Evolutionary conservation across 257 asterid species (phyloP), one percentile per base, ranked within the genome.

Genomic region (Ocimum tenuiflorum): DNA sequence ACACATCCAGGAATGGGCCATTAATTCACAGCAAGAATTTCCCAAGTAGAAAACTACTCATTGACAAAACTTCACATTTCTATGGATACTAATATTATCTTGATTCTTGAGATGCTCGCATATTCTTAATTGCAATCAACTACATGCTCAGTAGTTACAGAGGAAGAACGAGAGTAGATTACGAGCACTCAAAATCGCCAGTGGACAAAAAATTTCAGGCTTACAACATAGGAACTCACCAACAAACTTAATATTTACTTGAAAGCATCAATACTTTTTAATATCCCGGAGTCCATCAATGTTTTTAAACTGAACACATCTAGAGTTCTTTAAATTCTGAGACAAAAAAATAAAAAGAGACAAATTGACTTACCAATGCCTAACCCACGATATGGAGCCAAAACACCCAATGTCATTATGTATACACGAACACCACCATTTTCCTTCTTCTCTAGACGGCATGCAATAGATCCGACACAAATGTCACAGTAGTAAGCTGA

Each of bases 361-460:
- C 39, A 29, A 60, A 63, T 12, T 6, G 49, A 70, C 77, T 63
- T 47, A 82, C 87, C 87, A 14, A 82, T 39, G 53, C 87, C 84
- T 63, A 82, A 67, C 38, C 87, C 87, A 42, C 87, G 87, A 62
- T 82, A 82, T 31, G 87, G 87, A 27, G 87, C 84, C 79, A 82
- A 79, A 76, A 82, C 87, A 54, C 87, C 87, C 48, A 82, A 68
- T 17, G 99, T 94, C 99, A 88, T 94, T 64, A 90, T 88, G 85
- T 90, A 90, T 56, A 86, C 89, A 49, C 95, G 80, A 64, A 84
- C 66, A 61, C 80, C 86, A 43, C 94, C 96, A 49, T 72, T 84
- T 62, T 91, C 98, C 79, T 87, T 88, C 86, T 89, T 91, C 91
- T 91, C 96, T 73, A 82, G 91, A 66, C 96, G 95, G 69, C 96